Conservation (phyloP, 2,329 filamentous ascomycete genomes). For the Cordyceps cateniannulata region DNA sequence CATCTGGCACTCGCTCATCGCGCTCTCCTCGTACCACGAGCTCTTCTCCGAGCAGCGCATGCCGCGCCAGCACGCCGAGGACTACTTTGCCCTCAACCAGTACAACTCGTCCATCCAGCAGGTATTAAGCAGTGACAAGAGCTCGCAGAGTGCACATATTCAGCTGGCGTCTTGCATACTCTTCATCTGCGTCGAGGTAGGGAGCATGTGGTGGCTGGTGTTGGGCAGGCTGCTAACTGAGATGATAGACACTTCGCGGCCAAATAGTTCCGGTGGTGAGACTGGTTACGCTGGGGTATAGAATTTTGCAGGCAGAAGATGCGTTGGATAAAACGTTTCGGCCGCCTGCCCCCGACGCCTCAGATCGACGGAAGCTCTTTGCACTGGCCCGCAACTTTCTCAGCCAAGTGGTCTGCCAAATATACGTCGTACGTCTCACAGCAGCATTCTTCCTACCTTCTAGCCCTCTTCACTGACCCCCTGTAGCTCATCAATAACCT, state of each 20-base stretch:
- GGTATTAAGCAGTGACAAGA: background rate
- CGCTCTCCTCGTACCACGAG: slow-evolving; percentile 12
- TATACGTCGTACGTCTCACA: background rate
- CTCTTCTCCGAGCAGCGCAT: slow-evolving; percentile 7
- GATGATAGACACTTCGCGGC: slow-evolving; percentile 2
- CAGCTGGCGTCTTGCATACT: slow-evolving; percentile 11
- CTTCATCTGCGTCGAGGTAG: slow-evolving; percentile 13
- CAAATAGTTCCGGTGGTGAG: background rate
- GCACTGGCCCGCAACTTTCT: slow-evolving; percentile 8
- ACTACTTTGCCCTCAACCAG: slow-evolving; percentile 11
- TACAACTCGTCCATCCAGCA: slow-evolving; percentile 11
- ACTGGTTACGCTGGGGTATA: slow-evolving; percentile 5
- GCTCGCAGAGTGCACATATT: slow-evolving; percentile 2
- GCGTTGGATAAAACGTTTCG: background rate
- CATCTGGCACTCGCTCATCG: slow-evolving; percentile 14
- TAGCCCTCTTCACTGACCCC: too few species aligned
- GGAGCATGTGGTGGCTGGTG: too few species aligned
- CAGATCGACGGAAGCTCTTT: slow-evolving; percentile 5
- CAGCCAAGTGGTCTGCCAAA: slow-evolving; percentile 9
- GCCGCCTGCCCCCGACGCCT: background rate
- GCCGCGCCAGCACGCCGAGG: background rate
- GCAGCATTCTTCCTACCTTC: too few species aligned
- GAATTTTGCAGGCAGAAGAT: slow-evolving; percentile 7
- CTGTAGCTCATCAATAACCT: slow-evolving; percentile 4
- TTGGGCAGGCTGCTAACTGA: background rate